A percentile compares a stretch with the other conserved stretches of the same genome.
These are phyloP conservation scores for Lachancea quebecensis DNA, from an alignment of 805 yeast species.

Conservation along the genomic window DNA sequence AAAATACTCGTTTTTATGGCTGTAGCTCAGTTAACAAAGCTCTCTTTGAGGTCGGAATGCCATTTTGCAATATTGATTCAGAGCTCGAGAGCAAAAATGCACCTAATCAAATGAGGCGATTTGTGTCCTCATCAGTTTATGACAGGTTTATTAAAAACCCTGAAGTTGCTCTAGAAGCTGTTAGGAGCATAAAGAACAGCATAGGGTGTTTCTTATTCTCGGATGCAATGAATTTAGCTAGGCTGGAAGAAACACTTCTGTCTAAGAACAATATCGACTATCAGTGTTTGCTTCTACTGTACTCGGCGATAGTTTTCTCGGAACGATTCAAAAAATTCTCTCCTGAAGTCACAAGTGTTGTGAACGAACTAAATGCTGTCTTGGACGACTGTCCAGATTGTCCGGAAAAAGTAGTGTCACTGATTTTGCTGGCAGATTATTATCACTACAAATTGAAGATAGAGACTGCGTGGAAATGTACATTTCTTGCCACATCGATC, in stretches of 20 bases:
- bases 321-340: constrained; percentile 7
- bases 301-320: constrained; percentile 8
- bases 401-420: constrained; percentile 10
- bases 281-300: constrained; percentile 6
- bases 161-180: not conserved
- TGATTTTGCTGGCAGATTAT: constrained; percentile 10
- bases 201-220: constrained; percentile 7
- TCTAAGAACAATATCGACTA: constrained; percentile 5
- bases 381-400: constrained; percentile 11
- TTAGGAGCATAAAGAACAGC: constrained; percentile 4
- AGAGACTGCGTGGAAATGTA: constrained; percentile 13
- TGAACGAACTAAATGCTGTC: constrained; percentile 5
- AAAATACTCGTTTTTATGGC: constrained; percentile 11
- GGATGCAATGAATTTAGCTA: constrained; percentile 7
- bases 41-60: constrained; percentile 13
- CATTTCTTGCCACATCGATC: constrained; percentile 10
- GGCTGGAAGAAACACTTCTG: constrained; percentile 3
- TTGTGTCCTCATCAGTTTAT: constrained; percentile 7
- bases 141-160: constrained; percentile 8
- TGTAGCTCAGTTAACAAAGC: constrained; percentile 12
- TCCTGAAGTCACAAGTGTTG: constrained; percentile 8
- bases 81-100: constrained; percentile 11
- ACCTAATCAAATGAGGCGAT: constrained; percentile 2
- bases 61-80: constrained; percentile 12
- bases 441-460: constrained; percentile 11